These are phyloP conservation scores for Parathielavia appendiculata DNA, from an alignment of 495 filamentous ascomycete species.

Conservation along the genomic window DNA sequence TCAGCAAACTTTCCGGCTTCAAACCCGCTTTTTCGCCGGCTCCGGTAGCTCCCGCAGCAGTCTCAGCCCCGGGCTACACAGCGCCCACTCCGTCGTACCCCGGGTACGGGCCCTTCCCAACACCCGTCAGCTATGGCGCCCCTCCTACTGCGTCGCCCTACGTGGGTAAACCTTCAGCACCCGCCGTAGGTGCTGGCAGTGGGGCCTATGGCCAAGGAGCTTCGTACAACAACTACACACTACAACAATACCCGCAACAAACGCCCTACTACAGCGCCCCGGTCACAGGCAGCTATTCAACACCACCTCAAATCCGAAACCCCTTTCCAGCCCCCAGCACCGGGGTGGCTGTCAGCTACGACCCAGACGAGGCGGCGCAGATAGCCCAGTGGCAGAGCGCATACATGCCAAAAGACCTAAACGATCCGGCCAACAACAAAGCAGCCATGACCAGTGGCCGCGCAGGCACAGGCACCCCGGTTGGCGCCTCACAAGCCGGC, in stretches of 20 bases:
- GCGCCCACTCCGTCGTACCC: slow-evolving; percentile 25
- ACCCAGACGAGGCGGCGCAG: slow-evolving; percentile 86
- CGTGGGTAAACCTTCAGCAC: slow-evolving; percentile 28
- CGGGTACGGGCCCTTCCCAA: slow-evolving; percentile 31
- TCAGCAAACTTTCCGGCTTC: slow-evolving; percentile 54
- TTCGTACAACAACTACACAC: slow-evolving; percentile 45
- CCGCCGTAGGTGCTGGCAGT: slow-evolving; percentile 29
- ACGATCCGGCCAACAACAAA: slow-evolving; percentile 30
- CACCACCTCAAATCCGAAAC: slow-evolving; percentile 74
- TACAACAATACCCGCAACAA: slow-evolving; percentile 32
- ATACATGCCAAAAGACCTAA: slow-evolving; percentile 59
- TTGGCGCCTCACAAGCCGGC: slow-evolving; percentile 19
- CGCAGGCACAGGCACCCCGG: slow-evolving; percentile 10
- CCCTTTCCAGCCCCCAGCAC: slow-evolving; percentile 67
- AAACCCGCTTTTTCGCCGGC: slow-evolving; percentile 53
- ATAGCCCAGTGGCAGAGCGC: slow-evolving; percentile 97
- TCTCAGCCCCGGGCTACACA: slow-evolving; percentile 28
- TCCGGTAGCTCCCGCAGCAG: slow-evolving; percentile 15
- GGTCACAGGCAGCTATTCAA: slow-evolving; percentile 39
- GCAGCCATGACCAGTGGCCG: slow-evolving; percentile 24
- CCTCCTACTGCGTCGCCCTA: slow-evolving; percentile 33
- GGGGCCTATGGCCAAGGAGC: slow-evolving; percentile 31
- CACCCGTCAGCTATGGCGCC: slow-evolving; percentile 37
- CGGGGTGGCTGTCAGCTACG: slow-evolving; percentile 46
- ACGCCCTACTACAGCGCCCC: slow-evolving; percentile 28